These are phyloP conservation scores for Bryopsis sp. DNA, from an alignment of 139 green algal genomes.

Conservation along the genomic window DNA sequence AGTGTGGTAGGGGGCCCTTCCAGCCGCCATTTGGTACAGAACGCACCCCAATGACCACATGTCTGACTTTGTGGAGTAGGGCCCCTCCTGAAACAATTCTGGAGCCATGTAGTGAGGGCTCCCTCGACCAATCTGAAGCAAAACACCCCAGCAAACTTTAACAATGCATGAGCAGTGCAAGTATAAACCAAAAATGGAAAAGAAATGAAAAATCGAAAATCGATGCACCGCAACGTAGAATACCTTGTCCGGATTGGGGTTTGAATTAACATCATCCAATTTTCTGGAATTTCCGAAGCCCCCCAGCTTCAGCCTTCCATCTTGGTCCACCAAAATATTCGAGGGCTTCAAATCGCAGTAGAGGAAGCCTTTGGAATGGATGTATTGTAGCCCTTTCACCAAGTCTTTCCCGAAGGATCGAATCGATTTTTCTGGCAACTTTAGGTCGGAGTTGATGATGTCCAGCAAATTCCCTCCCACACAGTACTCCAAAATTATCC, in stretches of 20 bases:
- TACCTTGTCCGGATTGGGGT: conserved; percentile 28
- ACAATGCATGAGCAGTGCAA: background rate
- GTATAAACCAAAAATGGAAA: background rate
- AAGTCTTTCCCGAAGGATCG: conserved; percentile 78
- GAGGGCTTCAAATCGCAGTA: conserved; percentile 91
- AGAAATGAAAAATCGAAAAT: background rate
- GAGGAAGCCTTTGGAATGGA: conserved; percentile 73
- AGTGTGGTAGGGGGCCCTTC: too few relatives aligned
- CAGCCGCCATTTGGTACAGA: conserved; percentile 83
- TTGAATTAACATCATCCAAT: conserved; percentile 73
- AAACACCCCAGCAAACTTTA: background rate
- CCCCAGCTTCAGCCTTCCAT: conserved; percentile 84
- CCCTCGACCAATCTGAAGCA: conserved; percentile 60
- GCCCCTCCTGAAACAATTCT: conserved; percentile 81
- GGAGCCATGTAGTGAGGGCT: conserved; percentile 91
- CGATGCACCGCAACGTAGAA: background rate
- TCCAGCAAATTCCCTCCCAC: conserved; percentile 85
- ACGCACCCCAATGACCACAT: conserved; percentile 90
- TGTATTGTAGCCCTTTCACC: conserved; percentile 53
- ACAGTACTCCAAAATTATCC: conserved; percentile 97
- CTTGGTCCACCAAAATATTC: conserved; percentile 91
- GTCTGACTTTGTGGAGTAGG: conserved; percentile 74
- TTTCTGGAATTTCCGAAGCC: conserved; percentile 77
- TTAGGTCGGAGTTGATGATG: conserved; percentile 70
- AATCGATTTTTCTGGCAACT: conserved; percentile 75